Evolutionary conservation across 2,329 filamentous ascomycete species (phyloP), one percentile per base, ranked within the genome.

Genomic region (Talaromyces sp.): DNA sequence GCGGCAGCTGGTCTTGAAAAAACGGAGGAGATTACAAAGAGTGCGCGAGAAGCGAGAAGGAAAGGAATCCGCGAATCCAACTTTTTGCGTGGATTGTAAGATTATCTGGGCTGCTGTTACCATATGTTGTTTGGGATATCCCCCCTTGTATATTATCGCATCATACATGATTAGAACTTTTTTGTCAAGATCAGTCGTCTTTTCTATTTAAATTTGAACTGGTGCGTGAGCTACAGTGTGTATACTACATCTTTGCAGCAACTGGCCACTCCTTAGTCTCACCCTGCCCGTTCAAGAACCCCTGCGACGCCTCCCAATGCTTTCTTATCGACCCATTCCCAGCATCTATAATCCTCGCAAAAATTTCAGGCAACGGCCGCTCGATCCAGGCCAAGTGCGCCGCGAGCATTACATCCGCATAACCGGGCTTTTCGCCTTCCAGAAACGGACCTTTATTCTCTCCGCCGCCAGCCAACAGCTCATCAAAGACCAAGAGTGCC

Each of bases 61-160:
- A 81, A 79, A 71, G 71, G 69, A 16, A 81, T 81, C 60, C 73
- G 77, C 65, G 79, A 81, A 65, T 72, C 72, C 42, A 81, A 81
- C 72, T 81, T 80, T 74, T 71, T 81, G 70, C 76, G 77, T 61
- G 77, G 78, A 28, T 72, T 81, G 69, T 81, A 75, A 72, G 64
- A 67, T 55, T 39, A 16, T 61, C 63, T 8, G 23, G 3, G 4
- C 14, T 31, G 18, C 52, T n/a, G n/a, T 60, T 18, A 21, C 18
- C 7, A 18, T 42, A 21, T 54, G 4, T 23, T 54, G 44, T 31
- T 37, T 31, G 50, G 39, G 33, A 14, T 18, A 57, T 57, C 11
- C 54, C 33, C 11, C 58, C 46, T n/a, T 52, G 31, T 40, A 58
- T 58, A 62, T 23, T 37, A 35, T 39, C 37, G 40, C 60, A 42